Evolutionary conservation across 306 rosid species (phyloP).

Genomic region (Quillaja saponaria): DNA sequence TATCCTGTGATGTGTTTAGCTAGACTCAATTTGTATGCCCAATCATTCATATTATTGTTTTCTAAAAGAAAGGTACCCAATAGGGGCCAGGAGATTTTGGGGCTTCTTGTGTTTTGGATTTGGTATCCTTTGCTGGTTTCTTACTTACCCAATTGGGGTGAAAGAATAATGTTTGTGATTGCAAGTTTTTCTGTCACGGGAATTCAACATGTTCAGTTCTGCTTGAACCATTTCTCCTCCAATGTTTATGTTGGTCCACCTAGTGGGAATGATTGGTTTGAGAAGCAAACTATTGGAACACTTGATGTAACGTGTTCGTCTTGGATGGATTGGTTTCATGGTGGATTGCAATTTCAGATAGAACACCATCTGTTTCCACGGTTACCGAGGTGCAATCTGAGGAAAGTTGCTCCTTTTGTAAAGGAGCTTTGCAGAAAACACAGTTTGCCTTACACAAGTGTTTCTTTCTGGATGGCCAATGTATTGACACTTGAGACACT

Average conservation of each 20-base stretch:
- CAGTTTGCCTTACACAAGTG: constrained; percentile 56
- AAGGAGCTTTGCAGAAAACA: constrained; percentile 66
- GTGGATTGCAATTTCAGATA: constrained; percentile 83
- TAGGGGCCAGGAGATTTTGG: constrained; percentile 50
- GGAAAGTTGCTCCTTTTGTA: constrained; percentile 63
- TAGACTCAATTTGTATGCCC: constrained; percentile 63
- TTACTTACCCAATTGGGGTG: constrained; percentile 55
- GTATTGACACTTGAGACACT: constrained; percentile 50
- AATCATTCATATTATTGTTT: constrained; percentile 43
- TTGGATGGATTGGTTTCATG: constrained; percentile 94
- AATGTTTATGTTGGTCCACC: constrained; percentile 70
- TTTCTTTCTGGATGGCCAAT: constrained; percentile 69
- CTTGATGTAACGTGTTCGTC: constrained; percentile 47
- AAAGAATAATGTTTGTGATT: constrained; percentile 55
- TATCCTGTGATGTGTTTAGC: constrained; percentile 80
- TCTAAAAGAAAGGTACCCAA: constrained; percentile 52
- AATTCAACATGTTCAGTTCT: constrained; percentile 75
- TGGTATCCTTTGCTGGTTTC: constrained; percentile 76
- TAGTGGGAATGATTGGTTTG: constrained; percentile 56
- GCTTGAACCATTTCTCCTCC: constrained; percentile 71
- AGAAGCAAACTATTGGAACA: constrained; percentile 64
- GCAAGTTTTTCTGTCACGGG: constrained; percentile 58
- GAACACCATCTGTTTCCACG: constrained; percentile 77
- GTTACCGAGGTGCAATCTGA: constrained; percentile 47
- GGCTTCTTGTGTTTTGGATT: constrained; percentile 65